Evolutionary conservation across 164 flowering plant genomes (phyloP).

Genomic region (Pachysandra terminalis): DNA sequence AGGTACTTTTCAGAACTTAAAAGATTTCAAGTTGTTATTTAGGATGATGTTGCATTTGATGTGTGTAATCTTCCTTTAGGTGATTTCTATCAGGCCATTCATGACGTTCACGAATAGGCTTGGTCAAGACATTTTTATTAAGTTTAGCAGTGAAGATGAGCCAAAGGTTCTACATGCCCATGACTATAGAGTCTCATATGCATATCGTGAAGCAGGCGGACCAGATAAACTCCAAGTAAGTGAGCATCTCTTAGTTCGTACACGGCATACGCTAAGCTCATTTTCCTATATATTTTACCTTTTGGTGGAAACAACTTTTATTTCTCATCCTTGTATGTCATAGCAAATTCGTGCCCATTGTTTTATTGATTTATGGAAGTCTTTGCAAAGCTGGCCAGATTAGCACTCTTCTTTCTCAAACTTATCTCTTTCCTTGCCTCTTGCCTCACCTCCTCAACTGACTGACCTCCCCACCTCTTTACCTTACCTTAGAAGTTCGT

Average conservation of each 20-base stretch:
- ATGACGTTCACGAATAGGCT: constrained; percentile 91
- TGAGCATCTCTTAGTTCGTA: background rate
- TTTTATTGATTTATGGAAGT: no score
- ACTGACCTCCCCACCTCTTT: no score
- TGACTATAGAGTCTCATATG: constrained; percentile 82
- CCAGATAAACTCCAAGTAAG: constrained; percentile 73
- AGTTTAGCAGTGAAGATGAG: constrained; percentile 64
- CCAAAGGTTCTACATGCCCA: constrained; percentile 63
- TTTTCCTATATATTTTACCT: background rate
- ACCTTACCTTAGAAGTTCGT: no score
- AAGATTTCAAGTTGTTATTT: background rate
- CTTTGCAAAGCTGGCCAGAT: no score
- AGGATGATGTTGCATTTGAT: background rate
- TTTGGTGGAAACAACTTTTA: background rate
- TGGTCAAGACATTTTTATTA: constrained; percentile 71
- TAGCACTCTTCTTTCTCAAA: no score
- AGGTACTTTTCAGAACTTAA: constrained; percentile 42
- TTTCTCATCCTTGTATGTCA: background rate
- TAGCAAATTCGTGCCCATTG: no score
- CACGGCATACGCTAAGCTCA: background rate
- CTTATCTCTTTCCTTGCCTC: no score
- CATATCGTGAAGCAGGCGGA: constrained; percentile 41
- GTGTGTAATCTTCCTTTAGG: constrained; percentile 35
- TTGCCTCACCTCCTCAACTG: no score
- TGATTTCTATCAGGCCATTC: constrained; percentile 76